Evolutionary conservation across 2,329 filamentous ascomycete genomes (phyloP), one percentile per base, ranked within the genome.

Genomic region (Ceratocystis alfenasii): DNA sequence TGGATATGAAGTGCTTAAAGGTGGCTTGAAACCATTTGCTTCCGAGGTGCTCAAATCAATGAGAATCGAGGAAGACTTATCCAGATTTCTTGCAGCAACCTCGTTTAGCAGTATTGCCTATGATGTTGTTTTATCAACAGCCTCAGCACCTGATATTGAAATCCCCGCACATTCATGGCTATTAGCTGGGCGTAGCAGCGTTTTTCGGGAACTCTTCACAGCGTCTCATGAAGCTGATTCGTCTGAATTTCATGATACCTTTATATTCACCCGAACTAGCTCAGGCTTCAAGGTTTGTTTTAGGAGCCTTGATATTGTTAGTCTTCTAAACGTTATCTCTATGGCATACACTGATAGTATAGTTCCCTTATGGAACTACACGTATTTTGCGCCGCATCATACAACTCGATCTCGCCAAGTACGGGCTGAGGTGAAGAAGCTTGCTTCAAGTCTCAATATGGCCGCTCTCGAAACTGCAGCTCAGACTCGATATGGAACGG

Each of bases 81-180:
- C 71, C 22, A 76, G 76, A 0, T 80, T 85, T 70, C 72, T 86
- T 3, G 71, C 73, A 1, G 72, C 74, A 25, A 76, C 75, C 71
- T 71, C 72, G 1, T 75, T 74, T 44, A 70, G 73, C 61, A 75
- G 79, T 17, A 74, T 76, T 1, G 76, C 77, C 10, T 71, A 78
- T 15, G 79, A 81, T 45, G 72, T 76, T 28, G 72, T 74, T 5
- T 68, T 87, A 5, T 77, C 78, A 69, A 81, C 80, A 1, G 87
- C 86, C 0, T 83, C 82, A 0, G 75, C 79, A 0, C 91, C 88
- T 0, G 83, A 89, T 3, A 75, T 92, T 28, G 80, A 78, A 60
- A 84, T 99, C 57, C 93, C 94, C 0, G 81, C 90, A 8, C 93
- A 99, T 72, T 84, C 87, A 44, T 96, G 93, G 78, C 78, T 96